Conservation (phyloP, 768 basidiomycete species). For the Chlorophyllum brunneum region DNA sequence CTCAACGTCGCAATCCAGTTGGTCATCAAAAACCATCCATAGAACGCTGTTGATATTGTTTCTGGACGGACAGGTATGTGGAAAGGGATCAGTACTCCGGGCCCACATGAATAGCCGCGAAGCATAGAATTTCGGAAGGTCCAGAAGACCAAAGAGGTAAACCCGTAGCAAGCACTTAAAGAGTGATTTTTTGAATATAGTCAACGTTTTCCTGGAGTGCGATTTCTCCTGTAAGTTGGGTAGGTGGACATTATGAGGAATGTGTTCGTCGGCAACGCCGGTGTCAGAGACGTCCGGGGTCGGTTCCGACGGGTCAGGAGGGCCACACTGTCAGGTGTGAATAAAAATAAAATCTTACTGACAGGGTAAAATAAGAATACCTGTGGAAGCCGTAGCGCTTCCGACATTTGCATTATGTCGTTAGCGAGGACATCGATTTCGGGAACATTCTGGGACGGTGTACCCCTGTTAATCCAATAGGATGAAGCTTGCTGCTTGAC, state of each 20-base stretch:
- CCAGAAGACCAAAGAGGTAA: conserved; percentile 1
- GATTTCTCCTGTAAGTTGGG: no score
- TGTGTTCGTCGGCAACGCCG: no score
- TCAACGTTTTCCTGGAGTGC: not conserved
- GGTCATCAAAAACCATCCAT: not conserved
- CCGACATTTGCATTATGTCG: not conserved
- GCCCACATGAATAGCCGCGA: conserved; percentile 2
- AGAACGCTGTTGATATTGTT: not conserved
- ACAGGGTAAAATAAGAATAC: not conserved
- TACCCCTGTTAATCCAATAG: no score
- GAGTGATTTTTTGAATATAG: not conserved
- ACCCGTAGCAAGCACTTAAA: not conserved
- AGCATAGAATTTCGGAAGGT: conserved; percentile 7
- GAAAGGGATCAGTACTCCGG: not conserved
- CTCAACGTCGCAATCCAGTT: not conserved
- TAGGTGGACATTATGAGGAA: no score
- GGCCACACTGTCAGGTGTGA: no score
- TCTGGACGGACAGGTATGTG: not conserved
- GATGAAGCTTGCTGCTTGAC: no score
- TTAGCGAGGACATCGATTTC: not conserved
- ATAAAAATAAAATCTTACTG: not conserved
- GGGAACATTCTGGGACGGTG: no score
- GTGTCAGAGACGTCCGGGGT: no score
- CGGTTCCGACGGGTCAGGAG: no score
- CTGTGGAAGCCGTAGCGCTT: not conserved